Base-by-base conservation (phyloP, 441 rosid genomes). In the Manihot esculenta region DNA sequence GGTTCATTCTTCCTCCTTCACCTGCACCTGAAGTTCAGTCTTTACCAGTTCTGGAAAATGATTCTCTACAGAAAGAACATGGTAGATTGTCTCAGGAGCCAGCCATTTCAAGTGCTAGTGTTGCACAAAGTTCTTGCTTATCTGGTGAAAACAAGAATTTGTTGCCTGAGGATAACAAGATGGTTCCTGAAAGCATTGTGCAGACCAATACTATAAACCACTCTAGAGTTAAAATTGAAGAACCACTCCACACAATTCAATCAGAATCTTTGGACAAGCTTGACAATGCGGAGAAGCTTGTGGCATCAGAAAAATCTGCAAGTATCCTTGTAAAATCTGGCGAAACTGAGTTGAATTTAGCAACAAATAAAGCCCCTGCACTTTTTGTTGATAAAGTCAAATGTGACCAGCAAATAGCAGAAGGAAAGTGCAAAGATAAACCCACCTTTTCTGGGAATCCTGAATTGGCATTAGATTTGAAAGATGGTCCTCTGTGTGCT, bases 1-100 rank as follows among this genome's bases (percentile, higher is more conserved):
- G 88, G 83, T 83, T 78, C 63, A 73, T 85, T 62, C 82, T 74
- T 24, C 71, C 84, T 48, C 77, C 85, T 59, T 84, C 86, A 1
- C 89, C 85, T 35, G 60, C 78, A 0, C 49, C 54, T 47, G 84
- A 84, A 71, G 85, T 82, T 59, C 73, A 74, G 17, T 66, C 72
- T 70, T 76, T 76, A 0, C 18, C 54, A 2, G 51, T 42, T 10
- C 57, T 69, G 41, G 72, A 50, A 58, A 79, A 76, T 17, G 74
- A 58, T 72, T 53, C 60, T 35, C 72, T 27, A 33, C 70, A 66
- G 67, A 71, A 66, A 48, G 83, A 72, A 50, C 38, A 56, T 49
- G 54, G 60, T 62, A 63, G 72, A 62, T 67, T 60, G n/a, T 75
- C 75, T 64, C 72, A 66, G 67, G 81, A 41, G 33, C 64, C 83